These are phyloP conservation scores for Yamadazyma dushanensis DNA, from an alignment of 1,139 yeast genomes.

Conservation along the genomic window DNA sequence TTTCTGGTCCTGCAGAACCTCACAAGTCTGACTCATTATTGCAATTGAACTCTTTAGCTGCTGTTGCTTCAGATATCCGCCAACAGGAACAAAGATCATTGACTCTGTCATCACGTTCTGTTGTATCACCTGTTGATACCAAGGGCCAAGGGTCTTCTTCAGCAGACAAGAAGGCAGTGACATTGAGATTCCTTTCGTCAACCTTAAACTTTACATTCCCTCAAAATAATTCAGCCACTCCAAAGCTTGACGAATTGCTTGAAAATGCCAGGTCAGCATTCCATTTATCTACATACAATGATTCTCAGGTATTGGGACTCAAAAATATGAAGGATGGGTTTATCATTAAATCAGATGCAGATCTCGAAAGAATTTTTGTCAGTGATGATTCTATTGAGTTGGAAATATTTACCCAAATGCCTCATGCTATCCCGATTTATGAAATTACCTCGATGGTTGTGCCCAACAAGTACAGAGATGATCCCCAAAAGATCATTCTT, in stretches of 20 bases:
- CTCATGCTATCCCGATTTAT: constrained; percentile 35
- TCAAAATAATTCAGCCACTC: constrained; percentile 58
- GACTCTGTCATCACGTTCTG: constrained; percentile 6
- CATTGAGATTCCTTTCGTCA: constrained; percentile 41
- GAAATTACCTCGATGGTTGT: constrained; percentile 35
- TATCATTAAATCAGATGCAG: constrained; percentile 32
- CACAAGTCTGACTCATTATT: constrained; percentile 17
- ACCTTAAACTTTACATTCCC: constrained; percentile 60
- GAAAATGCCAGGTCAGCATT: constrained; percentile 74
- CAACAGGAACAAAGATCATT: constrained; percentile 15
- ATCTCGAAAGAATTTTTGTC: constrained; percentile 36
- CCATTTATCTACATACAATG: constrained; percentile 33
- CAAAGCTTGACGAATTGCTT: constrained; percentile 68
- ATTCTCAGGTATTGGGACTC: constrained; percentile 22
- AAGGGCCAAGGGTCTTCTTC: background rate
- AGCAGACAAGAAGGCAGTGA: constrained; percentile 23
- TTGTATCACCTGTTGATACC: constrained; percentile 6
- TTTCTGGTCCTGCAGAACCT: constrained; percentile 6
- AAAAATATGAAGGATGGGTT: constrained; percentile 22
- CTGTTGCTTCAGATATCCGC: constrained; percentile 39
- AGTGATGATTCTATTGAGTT: constrained; percentile 31
- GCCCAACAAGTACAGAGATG: constrained; percentile 20
- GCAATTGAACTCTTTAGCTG: constrained; percentile 36
- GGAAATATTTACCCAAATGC: constrained; percentile 35
- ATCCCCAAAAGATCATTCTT: constrained; percentile 25